phyloP scores from a whole-genome alignment of 176 grass and related monocot species.

The Paspalum vaginatum region DNA sequence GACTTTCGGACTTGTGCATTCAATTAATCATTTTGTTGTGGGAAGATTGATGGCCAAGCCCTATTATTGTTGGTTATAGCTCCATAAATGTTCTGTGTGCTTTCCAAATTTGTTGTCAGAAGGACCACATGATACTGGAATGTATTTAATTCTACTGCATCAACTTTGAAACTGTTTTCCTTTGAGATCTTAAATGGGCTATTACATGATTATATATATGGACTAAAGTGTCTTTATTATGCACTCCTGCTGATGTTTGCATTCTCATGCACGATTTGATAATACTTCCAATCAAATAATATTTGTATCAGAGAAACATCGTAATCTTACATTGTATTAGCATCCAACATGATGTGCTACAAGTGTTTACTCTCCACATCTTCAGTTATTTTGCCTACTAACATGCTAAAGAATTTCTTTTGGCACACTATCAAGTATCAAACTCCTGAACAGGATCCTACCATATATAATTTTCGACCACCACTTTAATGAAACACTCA shows the following conservation, averaged over 20 bases:
- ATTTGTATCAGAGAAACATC: neutral
- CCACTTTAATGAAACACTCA: neutral
- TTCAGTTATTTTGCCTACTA: neutral
- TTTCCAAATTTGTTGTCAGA: neutral
- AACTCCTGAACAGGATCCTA: neutral
- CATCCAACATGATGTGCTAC: neutral
- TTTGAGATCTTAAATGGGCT: neutral
- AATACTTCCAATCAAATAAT: neutral
- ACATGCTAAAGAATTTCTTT: slow-evolving; percentile 1
- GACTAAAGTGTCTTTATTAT: slow-evolving; percentile 10
- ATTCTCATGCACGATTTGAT: neutral
- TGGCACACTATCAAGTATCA: neutral
- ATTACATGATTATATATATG: neutral
- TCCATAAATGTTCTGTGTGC: neutral
- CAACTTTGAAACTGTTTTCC: neutral
- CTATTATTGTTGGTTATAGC: slow-evolving; percentile 3
- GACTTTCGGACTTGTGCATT: neutral
- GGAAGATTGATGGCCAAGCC: neutral
- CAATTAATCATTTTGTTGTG: neutral
- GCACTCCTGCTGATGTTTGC: neutral
- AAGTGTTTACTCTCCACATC: neutral
- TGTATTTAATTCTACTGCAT: neutral
- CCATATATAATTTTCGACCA: neutral
- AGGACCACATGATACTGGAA: neutral
- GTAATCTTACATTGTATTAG: neutral